Conservation (phyloP, 768 basidiomycete species). For the Kwoniella pini region DNA sequence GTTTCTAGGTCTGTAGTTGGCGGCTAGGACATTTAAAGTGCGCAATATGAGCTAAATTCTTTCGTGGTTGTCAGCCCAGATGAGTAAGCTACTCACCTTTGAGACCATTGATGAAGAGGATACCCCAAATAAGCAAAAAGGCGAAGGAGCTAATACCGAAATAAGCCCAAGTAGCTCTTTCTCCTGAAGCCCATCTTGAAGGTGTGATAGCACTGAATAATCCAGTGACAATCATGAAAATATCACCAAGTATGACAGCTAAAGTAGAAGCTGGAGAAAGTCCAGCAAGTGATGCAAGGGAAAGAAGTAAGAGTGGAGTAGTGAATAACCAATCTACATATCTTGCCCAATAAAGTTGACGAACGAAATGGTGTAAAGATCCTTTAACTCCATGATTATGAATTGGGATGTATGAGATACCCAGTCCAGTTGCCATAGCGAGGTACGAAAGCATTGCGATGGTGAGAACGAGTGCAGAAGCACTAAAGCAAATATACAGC, state of each 20-base stretch:
- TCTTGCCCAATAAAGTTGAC: slow-evolving; percentile 51
- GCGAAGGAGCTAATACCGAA: slow-evolving; percentile 43
- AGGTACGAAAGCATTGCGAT: slow-evolving; percentile 52
- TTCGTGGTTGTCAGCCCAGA: background rate
- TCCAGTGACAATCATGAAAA: slow-evolving; percentile 50
- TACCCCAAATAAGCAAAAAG: slow-evolving; percentile 46
- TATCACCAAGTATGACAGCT: slow-evolving; percentile 39
- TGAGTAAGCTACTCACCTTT: slow-evolving; percentile 34
- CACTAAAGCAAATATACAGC: no score
- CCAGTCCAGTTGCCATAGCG: slow-evolving; percentile 50
- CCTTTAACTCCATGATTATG: slow-evolving; percentile 33
- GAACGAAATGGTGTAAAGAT: slow-evolving; percentile 27
- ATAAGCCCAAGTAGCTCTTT: slow-evolving; percentile 43
- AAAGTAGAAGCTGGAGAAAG: slow-evolving; percentile 46
- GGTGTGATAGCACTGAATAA: slow-evolving; percentile 34
- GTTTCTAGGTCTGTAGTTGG: slow-evolving; percentile 40
- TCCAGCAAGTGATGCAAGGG: slow-evolving; percentile 50
- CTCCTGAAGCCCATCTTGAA: slow-evolving; percentile 32
- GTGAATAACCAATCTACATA: slow-evolving; percentile 53
- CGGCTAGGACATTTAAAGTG: slow-evolving; percentile 24
- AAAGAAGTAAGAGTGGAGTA: slow-evolving; percentile 50
- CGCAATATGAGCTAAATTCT: no score
- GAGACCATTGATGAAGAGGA: slow-evolving; percentile 40
- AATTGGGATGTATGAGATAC: slow-evolving; percentile 38
- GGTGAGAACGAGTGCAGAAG: slow-evolving; percentile 48